Evolutionary conservation across 2,329 filamentous ascomycete genomes (phyloP).

Genomic region (Myriosclerotinia scirpicola): DNA sequence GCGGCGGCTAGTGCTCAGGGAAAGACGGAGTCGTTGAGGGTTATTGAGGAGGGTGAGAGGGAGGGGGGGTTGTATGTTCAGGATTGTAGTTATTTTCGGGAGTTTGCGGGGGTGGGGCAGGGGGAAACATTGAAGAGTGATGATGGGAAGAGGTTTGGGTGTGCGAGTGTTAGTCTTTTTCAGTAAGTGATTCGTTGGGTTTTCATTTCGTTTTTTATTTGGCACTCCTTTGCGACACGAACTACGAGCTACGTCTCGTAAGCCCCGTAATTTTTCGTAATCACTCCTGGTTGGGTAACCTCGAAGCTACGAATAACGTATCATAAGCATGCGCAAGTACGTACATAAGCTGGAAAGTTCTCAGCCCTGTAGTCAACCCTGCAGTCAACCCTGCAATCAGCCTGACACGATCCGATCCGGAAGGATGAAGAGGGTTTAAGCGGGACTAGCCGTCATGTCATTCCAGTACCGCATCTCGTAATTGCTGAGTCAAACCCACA

Average conservation of each 20-base stretch:
- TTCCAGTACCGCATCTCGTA: not conserved
- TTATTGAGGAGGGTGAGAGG: constrained; percentile 20
- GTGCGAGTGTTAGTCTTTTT: constrained; percentile 47
- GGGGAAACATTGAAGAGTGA: constrained; percentile 22
- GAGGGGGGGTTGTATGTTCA: constrained; percentile 30
- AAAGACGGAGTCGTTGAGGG: constrained; percentile 19
- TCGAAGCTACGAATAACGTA: not conserved
- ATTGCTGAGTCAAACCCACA: not conserved
- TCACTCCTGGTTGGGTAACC: not conserved
- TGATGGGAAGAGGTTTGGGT: constrained; percentile 32
- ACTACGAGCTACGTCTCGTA: not conserved
- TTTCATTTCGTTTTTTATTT: not conserved
- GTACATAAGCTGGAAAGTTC: constrained; percentile 7
- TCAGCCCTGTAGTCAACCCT: constrained; percentile 18
- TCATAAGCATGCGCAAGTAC: not conserved
- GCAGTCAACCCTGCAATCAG: constrained; percentile 16
- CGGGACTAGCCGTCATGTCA: not conserved
- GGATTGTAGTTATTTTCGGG: constrained; percentile 38
- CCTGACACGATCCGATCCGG: not conserved
- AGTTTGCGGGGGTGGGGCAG: constrained; percentile 23
- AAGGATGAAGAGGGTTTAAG: not conserved
- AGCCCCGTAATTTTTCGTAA: constrained; percentile 2
- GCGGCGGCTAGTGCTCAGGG: constrained; percentile 1
- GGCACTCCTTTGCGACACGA: not conserved
- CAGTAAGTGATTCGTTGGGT: constrained; percentile 41